A percentile compares a stretch with the other conserved stretches of the same genome.
Conservation (phyloP, 371 early-diverging fungal genomes). For the Apophysomyces variabilis region DNA sequence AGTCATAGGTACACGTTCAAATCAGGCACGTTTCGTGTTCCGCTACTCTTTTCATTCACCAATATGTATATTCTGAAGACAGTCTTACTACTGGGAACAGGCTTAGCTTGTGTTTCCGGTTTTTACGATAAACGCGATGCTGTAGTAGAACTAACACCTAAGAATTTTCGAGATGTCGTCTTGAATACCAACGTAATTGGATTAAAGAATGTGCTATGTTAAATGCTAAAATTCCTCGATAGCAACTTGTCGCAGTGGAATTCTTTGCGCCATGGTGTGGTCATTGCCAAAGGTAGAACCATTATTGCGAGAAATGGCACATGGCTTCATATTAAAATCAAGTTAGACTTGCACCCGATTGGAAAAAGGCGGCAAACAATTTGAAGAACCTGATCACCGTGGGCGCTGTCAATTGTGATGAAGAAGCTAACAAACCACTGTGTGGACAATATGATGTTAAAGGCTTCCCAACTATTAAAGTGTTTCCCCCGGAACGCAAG, state of each 20-base stretch:
- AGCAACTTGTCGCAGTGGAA: conserved; percentile 83
- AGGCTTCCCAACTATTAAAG: conserved; percentile 96
- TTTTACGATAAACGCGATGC: conserved; percentile 62
- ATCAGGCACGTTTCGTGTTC: background rate
- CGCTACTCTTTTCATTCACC: background rate
- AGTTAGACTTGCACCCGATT: conserved; percentile 77
- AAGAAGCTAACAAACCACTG: conserved; percentile 70
- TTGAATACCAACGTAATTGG: conserved; percentile 64
- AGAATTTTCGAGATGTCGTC: conserved; percentile 74
- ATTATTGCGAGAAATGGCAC: too few relatives aligned
- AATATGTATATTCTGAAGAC: conserved; percentile 9
- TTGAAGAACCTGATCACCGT: conserved; percentile 82
- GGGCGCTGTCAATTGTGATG: conserved; percentile 91
- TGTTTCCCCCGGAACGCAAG: conserved; percentile 64
- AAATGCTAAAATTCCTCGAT: conserved; percentile 6
- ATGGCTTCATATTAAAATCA: background rate
- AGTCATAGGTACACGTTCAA: conserved; percentile 1
- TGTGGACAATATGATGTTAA: conserved; percentile 81
- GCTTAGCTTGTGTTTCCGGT: conserved; percentile 15
- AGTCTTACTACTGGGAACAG: conserved; percentile 12
- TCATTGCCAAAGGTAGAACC: conserved; percentile 79
- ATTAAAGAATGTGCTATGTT: background rate
- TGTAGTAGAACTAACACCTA: conserved; percentile 60
- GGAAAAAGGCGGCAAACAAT: conserved; percentile 85
- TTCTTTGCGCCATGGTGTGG: conserved; percentile 97